phyloP scores from a whole-genome alignment of 257 asterid genomes.

The Solanum sitiens region DNA sequence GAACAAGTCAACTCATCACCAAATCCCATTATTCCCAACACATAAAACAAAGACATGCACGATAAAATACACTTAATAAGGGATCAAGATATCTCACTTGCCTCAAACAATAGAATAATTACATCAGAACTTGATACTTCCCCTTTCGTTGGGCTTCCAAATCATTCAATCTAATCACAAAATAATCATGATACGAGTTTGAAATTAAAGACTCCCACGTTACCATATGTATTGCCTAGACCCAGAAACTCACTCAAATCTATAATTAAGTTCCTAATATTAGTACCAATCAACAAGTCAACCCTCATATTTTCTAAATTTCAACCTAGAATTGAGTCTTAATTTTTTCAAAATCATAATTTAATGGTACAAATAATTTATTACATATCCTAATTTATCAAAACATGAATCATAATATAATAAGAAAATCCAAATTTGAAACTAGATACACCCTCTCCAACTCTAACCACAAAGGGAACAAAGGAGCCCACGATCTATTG shows the following conservation, averaged over 20 bases:
- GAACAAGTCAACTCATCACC: background rate
- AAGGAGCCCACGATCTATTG: too few relatives aligned
- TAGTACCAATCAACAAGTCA: background rate
- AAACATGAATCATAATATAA: too few relatives aligned
- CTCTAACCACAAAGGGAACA: too few relatives aligned
- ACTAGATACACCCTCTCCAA: too few relatives aligned
- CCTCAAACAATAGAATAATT: background rate
- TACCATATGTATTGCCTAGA: background rate
- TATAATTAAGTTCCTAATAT: background rate
- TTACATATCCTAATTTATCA: too few relatives aligned
- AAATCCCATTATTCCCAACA: background rate
- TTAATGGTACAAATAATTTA: background rate
- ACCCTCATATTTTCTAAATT: background rate
- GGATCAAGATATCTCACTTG: background rate
- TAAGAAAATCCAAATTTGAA: too few relatives aligned
- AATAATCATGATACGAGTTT: background rate
- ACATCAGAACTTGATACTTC: background rate
- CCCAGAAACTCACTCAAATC: background rate
- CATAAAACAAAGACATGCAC: too few relatives aligned
- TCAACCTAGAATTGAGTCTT: background rate
- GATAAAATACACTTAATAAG: background rate
- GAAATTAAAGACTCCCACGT: too few relatives aligned
- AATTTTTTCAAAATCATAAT: background rate
- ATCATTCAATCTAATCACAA: background rate
- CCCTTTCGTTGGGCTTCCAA: too few relatives aligned